Conservation (phyloP, 2,329 filamentous ascomycete genomes). For the Lachnellula suecica region DNA sequence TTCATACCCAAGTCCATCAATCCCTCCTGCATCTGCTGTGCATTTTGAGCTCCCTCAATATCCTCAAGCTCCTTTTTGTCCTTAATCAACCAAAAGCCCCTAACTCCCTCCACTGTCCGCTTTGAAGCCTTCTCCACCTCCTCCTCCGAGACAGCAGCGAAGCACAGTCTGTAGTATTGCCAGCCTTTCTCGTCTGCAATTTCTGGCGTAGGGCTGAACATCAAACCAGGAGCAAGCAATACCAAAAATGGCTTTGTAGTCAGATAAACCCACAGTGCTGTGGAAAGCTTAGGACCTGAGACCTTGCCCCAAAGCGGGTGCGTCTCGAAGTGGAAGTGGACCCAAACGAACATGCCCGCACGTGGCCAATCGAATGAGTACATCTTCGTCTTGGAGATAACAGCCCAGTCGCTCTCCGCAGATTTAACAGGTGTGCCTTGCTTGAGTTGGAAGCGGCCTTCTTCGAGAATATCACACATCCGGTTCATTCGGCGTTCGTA, state of each 20-base stretch:
- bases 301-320: slow-evolving; percentile 68
- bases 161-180: slow-evolving; percentile 77
- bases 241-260: slow-evolving; percentile 69
- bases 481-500: slow-evolving; percentile 83
- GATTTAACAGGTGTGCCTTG: slow-evolving; percentile 51
- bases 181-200: slow-evolving; percentile 60
- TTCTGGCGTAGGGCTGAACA: slow-evolving; percentile 69
- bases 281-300: slow-evolving; percentile 54
- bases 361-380: slow-evolving; percentile 78
- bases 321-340: slow-evolving; percentile 67
- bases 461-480: slow-evolving; percentile 75
- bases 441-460: slow-evolving; percentile 64
- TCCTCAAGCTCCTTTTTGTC: slow-evolving; percentile 64
- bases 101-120: slow-evolving; percentile 66
- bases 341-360: slow-evolving; percentile 92
- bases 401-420: slow-evolving; percentile 69
- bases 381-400: slow-evolving; percentile 72
- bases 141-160: slow-evolving; percentile 77
- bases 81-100: slow-evolving; percentile 77
- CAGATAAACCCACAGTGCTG: slow-evolving; percentile 70
- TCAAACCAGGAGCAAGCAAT: slow-evolving; percentile 66
- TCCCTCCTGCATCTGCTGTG: slow-evolving; percentile 8
- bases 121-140: slow-evolving; percentile 61
- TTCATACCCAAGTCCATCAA: slow-evolving; percentile 24
- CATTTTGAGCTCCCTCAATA: slow-evolving; percentile 15